Base-by-base conservation (phyloP, 345 rosid species). In the Aegle marmelos region DNA sequence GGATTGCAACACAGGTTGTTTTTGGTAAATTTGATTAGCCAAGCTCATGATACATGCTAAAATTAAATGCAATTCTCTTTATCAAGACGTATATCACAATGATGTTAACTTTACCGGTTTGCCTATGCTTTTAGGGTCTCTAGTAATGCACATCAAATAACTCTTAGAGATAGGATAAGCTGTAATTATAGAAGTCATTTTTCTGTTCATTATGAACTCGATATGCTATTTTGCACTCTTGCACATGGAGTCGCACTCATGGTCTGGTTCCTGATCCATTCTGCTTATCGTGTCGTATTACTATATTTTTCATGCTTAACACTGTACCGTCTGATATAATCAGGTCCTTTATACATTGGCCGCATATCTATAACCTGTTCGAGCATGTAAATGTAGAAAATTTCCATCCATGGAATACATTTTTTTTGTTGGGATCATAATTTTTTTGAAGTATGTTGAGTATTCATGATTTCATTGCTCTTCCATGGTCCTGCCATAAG, bases 1-100 rank as follows among this genome's bases (percentile, higher is more conserved):
- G 98, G 82, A 96, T 96, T 83, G 97, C 99, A 75, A 96, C 99
- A 63, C 98, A 96, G 98, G 99, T 96, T 76, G 21, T 9, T 8
- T 50, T 71, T 68, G 74, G 37, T 16, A 24, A 57, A 17, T 64
- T 64, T 31, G 22, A 75, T 64, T 13, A 36, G 22, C 65, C 62
- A 22, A 75, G 34, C 14, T 31, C 16, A 25, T 31, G 37, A 7
- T 58, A 33, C 56, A 36, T 41, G 25, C 19, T 39, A 74, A 17
- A 61, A 60, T 17, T 25, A 27, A 25, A 27, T 16, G 14, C 61
- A 62, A 10, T 54, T 22, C 16, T 72, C 5, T 31, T 7, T 33
- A 2, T 72, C 16, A 72, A 19, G 13, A 8, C 31, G 48, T 56
- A 63, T 10, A 72, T 54, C 22, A 21, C 10, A 16, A 72, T 56